These are phyloP conservation scores for Erigeron canadensis DNA, from an alignment of 129 eudicot species.

Conservation along the genomic window DNA sequence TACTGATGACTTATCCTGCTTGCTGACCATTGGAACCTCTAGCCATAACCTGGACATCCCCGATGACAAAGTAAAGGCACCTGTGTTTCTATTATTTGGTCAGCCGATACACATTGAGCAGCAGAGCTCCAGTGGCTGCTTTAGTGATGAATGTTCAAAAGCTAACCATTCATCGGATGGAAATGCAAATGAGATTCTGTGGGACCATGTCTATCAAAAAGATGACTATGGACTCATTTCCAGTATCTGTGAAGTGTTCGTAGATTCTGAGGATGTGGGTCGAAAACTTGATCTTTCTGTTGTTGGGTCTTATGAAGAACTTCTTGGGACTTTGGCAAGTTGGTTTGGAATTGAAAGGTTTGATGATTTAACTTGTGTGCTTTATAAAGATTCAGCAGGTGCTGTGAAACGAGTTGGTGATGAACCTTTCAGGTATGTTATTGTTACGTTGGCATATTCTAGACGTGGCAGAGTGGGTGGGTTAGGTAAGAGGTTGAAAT, in stretches of 20 bases:
- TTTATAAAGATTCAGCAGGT: slow-evolving; percentile 57
- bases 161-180: slow-evolving; percentile 30
- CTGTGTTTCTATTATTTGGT: slow-evolving; percentile 73
- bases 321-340: slow-evolving; percentile 42
- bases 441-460: neutral
- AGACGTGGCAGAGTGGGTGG: neutral
- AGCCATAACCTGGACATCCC: slow-evolving; percentile 37
- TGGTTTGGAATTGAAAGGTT: slow-evolving; percentile 71
- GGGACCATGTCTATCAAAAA: slow-evolving; percentile 32
- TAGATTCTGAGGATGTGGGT: slow-evolving; percentile 74
- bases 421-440: slow-evolving; percentile 62
- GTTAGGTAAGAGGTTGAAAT: neutral
- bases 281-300: slow-evolving; percentile 68
- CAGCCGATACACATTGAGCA: slow-evolving; percentile 78
- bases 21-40: slow-evolving; percentile 64
- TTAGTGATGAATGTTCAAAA: slow-evolving; percentile 32
- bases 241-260: slow-evolving; percentile 59
- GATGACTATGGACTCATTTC: slow-evolving; percentile 27
- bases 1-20: slow-evolving; percentile 51
- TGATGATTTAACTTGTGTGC: slow-evolving; percentile 42
- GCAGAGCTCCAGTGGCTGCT: slow-evolving; percentile 44
- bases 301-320: slow-evolving; percentile 66
- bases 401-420: slow-evolving; percentile 56
- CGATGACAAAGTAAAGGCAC: slow-evolving; percentile 35
- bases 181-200: slow-evolving; percentile 17